Conservation (phyloP, 345 rosid species). For the Gossypium stocksii region DNA sequence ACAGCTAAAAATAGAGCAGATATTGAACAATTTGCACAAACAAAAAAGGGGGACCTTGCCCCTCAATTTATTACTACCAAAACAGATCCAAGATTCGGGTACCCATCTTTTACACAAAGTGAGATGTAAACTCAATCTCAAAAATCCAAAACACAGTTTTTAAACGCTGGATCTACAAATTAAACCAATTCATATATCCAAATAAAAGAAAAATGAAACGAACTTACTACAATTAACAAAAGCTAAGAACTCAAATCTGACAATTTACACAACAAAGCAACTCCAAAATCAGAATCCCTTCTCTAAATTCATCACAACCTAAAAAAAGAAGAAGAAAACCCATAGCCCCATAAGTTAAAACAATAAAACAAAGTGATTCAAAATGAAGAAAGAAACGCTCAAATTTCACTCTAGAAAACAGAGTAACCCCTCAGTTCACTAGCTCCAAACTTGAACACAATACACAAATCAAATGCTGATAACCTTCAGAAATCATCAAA, state of each 20-base stretch:
- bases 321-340: background rate
- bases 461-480: constrained; percentile 19
- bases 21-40: constrained; percentile 4
- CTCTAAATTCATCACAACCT: constrained; percentile 22
- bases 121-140: constrained; percentile 19
- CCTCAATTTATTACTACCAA: background rate
- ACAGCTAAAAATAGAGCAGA: constrained; percentile 19
- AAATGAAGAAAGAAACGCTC: background rate
- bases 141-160: constrained; percentile 16
- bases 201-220: constrained; percentile 20
- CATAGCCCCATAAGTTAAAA: background rate
- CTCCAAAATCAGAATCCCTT: constrained; percentile 11
- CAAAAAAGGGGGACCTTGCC: background rate
- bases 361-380: constrained; percentile 11
- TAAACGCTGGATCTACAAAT: constrained; percentile 31
- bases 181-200: constrained; percentile 11
- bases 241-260: constrained; percentile 19
- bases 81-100: constrained; percentile 26
- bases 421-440: constrained; percentile 7
- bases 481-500: background rate
- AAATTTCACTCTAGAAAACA: constrained; percentile 6
- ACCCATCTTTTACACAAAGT: constrained; percentile 11
- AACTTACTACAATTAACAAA: constrained; percentile 13
- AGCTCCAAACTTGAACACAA: constrained; percentile 23
- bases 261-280: background rate